phyloP scores from a whole-genome alignment of 148 eudicot genomes.

The Rheum nobile region DNA sequence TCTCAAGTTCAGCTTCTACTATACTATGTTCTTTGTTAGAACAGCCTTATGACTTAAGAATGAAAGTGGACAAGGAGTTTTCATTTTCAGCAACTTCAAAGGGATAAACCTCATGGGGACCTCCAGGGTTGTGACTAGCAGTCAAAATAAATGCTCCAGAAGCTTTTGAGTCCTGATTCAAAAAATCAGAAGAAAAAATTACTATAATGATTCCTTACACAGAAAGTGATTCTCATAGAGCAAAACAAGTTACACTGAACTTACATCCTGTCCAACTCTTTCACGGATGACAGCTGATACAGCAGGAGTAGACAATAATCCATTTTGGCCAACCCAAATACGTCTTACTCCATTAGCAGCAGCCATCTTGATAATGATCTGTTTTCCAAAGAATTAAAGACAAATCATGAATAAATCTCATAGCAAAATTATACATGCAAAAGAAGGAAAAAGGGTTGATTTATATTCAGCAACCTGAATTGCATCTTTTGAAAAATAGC shows the following conservation, averaged over 20 bases:
- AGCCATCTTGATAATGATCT: constrained; percentile 93
- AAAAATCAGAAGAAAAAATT: constrained; percentile 2
- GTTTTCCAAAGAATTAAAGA: constrained; percentile 4
- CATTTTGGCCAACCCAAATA: constrained; percentile 94
- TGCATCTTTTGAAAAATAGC: constrained; percentile 87
- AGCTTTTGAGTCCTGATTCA: constrained; percentile 67
- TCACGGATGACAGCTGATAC: constrained; percentile 96
- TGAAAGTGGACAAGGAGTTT: no score
- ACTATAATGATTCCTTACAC: neutral
- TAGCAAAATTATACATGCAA: neutral
- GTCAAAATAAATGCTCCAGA: constrained; percentile 88
- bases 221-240: neutral
- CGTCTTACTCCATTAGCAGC: constrained; percentile 96
- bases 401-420: neutral
- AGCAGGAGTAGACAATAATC: constrained; percentile 92
- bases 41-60: no score
- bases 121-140: constrained; percentile 98
- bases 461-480: constrained; percentile 49
- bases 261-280: constrained; percentile 83
- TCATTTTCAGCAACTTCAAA: neutral
- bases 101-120: constrained; percentile 73
- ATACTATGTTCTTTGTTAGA: no score
- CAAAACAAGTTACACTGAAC: constrained; percentile 8
- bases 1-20: neutral
- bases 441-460: neutral